These are phyloP conservation scores for Lactuca saligna DNA, from an alignment of 129 eudicot species.

Conservation along the genomic window DNA sequence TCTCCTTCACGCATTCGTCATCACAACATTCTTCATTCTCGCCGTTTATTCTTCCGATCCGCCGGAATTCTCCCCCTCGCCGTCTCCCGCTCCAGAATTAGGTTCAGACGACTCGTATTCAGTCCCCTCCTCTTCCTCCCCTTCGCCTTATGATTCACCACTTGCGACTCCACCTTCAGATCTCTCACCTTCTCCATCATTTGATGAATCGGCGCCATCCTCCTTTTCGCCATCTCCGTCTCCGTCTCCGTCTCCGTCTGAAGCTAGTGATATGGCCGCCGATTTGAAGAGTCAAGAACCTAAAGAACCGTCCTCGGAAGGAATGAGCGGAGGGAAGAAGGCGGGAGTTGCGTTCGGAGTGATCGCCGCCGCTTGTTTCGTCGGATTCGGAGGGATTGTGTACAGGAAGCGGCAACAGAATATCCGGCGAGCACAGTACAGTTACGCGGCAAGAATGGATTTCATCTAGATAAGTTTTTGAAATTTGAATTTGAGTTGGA, in stretches of 20 bases:
- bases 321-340: constrained; percentile 57
- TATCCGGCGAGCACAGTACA: constrained; percentile 52
- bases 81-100: constrained; percentile 31
- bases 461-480: constrained; percentile 32
- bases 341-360: constrained; percentile 58
- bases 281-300: constrained; percentile 7
- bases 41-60: constrained; percentile 17
- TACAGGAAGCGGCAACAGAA: constrained; percentile 57
- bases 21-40: constrained; percentile 19
- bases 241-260: constrained; percentile 14
- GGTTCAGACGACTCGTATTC: constrained; percentile 24
- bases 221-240: constrained; percentile 3
- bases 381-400: constrained; percentile 44
- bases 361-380: constrained; percentile 40
- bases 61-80: constrained; percentile 35
- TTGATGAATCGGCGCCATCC: constrained; percentile 12
- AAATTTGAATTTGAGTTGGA: constrained; percentile 8
- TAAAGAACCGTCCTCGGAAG: constrained; percentile 27
- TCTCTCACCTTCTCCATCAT: constrained; percentile 22
- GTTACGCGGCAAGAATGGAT: constrained; percentile 48
- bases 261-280: constrained; percentile 15
- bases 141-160: constrained; percentile 16
- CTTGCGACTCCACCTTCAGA: constrained; percentile 22
- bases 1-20: constrained; percentile 16
- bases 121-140: constrained; percentile 9